Evolutionary conservation across 176 grass and related monocot genomes (phyloP).

Genomic region (Musa troglodytarum): DNA sequence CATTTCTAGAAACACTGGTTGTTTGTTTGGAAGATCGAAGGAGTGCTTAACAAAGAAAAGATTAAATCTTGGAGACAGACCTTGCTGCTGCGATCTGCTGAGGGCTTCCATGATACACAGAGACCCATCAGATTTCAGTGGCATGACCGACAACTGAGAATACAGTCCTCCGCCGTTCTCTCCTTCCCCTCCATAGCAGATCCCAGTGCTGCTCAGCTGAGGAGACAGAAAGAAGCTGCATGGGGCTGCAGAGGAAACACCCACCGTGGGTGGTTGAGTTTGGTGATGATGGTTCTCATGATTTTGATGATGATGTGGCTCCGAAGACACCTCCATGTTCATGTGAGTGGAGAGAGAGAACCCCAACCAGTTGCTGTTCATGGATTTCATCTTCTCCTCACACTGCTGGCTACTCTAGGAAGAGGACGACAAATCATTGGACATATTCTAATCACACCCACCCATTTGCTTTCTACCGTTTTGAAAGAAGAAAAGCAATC

Average conservation of each 20-base stretch:
- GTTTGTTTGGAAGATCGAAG: neutral
- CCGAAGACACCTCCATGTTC: conserved; percentile 44
- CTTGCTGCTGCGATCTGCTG: conserved; percentile 1
- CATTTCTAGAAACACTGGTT: neutral
- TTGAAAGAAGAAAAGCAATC: neutral
- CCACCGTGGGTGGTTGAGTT: conserved; percentile 4
- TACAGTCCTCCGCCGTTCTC: conserved; percentile 46
- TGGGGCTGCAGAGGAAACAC: conserved; percentile 23
- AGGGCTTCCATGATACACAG: conserved; percentile 2
- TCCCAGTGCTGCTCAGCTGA: conserved; percentile 18
- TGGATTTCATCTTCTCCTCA: conserved; percentile 27
- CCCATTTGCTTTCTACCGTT: neutral
- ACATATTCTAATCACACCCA: neutral
- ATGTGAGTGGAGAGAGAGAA: conserved; percentile 81
- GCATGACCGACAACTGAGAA: conserved; percentile 40
- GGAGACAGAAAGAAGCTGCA: conserved; percentile 66
- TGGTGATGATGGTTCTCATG: conserved; percentile 21
- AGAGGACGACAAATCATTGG: neutral
- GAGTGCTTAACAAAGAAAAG: neutral
- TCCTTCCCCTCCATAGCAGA: conserved; percentile 57
- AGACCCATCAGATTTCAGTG: conserved; percentile 11
- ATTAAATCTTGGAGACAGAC: neutral
- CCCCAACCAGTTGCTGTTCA: conserved; percentile 72
- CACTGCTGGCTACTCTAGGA: neutral
- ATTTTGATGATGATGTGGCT: conserved; percentile 23